phyloP scores from a whole-genome alignment of 768 basidiomycete genomes.

The Mycena floridula region DNA sequence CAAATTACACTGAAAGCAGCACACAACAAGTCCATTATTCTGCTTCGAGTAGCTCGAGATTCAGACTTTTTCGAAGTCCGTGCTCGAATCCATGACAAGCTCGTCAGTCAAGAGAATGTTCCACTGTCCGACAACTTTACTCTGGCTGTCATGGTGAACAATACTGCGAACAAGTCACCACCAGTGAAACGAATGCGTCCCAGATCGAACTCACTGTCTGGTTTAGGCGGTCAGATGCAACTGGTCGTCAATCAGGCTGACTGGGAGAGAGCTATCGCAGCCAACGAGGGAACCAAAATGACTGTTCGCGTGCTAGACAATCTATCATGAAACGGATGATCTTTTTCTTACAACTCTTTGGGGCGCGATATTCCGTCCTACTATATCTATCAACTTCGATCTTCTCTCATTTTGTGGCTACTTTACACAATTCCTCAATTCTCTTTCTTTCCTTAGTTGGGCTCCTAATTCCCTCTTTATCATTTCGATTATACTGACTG shows the following conservation, averaged over 20 bases:
- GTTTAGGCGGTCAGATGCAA: conserved; percentile 26
- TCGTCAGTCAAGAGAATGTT: conserved; percentile 54
- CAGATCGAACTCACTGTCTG: conserved; percentile 29
- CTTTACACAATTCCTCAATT: neutral
- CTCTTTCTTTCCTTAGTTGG: too few species aligned
- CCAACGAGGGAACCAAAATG: conserved; percentile 45
- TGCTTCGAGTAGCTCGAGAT: conserved; percentile 48
- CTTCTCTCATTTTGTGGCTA: neutral
- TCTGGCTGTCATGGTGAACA: conserved; percentile 47
- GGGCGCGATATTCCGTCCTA: neutral
- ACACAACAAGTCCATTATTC: conserved; percentile 53
- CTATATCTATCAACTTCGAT: neutral
- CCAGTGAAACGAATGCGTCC: conserved; percentile 15
- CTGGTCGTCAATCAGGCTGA: conserved; percentile 51
- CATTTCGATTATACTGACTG: too few species aligned
- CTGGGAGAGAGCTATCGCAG: conserved; percentile 47
- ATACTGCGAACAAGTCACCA: conserved; percentile 12
- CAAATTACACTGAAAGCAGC: conserved; percentile 51
- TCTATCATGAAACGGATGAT: conserved; percentile 2
- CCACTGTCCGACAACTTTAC: conserved; percentile 49
- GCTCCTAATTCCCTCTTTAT: too few species aligned
- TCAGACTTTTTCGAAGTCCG: conserved; percentile 49
- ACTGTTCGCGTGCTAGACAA: conserved; percentile 49
- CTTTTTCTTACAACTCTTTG: conserved; percentile 1
- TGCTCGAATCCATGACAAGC: conserved; percentile 56